Evolutionary conservation across 148 eudicot genomes (phyloP).

Genomic region (Dianthus caryophyllus): DNA sequence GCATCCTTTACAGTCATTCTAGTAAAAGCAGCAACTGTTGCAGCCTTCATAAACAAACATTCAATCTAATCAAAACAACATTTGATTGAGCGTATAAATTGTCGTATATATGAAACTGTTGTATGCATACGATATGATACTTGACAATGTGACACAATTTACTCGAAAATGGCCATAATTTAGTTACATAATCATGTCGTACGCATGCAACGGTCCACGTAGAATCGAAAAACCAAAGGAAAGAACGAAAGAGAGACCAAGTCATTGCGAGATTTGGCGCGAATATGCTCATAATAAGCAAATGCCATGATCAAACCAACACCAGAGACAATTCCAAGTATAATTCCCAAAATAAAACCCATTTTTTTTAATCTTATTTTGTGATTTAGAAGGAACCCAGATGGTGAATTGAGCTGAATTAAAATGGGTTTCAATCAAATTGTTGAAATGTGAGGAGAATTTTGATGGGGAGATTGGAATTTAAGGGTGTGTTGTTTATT

Average conservation of each 20-base stretch:
- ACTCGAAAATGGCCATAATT: too few relatives aligned
- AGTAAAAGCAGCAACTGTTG: conserved; percentile 53
- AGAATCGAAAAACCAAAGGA: neutral
- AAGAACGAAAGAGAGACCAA: conserved; percentile 40
- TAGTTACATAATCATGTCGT: too few relatives aligned
- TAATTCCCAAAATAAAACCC: conserved; percentile 52
- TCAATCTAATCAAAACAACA: neutral
- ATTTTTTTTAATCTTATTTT: too few relatives aligned
- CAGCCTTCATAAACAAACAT: conserved; percentile 39
- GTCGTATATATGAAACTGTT: too few relatives aligned
- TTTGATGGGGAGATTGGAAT: neutral
- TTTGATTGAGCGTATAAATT: neutral
- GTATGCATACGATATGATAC: too few relatives aligned
- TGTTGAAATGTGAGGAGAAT: conserved; percentile 1
- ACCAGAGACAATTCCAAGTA: conserved; percentile 61
- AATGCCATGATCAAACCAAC: conserved; percentile 51
- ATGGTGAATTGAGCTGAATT: conserved; percentile 19
- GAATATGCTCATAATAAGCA: conserved; percentile 41
- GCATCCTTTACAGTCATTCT: conserved; percentile 71
- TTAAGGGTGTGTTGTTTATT: conserved; percentile 1
- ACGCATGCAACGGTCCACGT: too few relatives aligned
- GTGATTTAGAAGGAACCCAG: conserved; percentile 24
- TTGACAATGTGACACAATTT: too few relatives aligned
- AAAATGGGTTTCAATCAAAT: conserved; percentile 17
- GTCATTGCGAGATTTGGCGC: conserved; percentile 59